Evolutionary conservation across 2,329 filamentous ascomycete genomes (phyloP).

Genomic region (Pestalotiopsis sp.): DNA sequence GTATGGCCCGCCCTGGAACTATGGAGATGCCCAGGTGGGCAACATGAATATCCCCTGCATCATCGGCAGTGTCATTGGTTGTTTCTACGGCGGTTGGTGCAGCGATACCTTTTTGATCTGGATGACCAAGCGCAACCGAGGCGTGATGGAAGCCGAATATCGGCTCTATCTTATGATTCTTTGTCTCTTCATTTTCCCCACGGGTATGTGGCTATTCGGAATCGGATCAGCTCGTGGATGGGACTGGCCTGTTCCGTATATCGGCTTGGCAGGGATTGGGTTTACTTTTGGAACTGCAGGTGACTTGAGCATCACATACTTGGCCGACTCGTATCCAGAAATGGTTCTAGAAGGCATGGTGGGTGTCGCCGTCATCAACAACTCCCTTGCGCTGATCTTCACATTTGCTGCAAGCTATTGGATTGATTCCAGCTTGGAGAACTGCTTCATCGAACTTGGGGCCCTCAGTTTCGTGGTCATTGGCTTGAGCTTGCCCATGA

Average conservation of each 20-base stretch:
- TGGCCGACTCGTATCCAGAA: slow-evolving; percentile 58
- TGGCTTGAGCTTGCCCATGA: slow-evolving; percentile 55
- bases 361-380: slow-evolving; percentile 59
- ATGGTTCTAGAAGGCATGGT: slow-evolving; percentile 63
- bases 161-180: slow-evolving; percentile 54
- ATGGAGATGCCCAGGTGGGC: slow-evolving; percentile 51
- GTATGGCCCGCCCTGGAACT: slow-evolving; percentile 55
- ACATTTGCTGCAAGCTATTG: slow-evolving; percentile 54
- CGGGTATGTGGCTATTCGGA: slow-evolving; percentile 55
- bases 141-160: slow-evolving; percentile 57
- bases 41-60: slow-evolving; percentile 61
- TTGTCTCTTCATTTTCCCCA: slow-evolving; percentile 51
- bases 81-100: slow-evolving; percentile 58
- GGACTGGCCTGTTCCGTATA: slow-evolving; percentile 55
- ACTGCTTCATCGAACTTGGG: slow-evolving; percentile 55
- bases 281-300: slow-evolving; percentile 50
- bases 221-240: slow-evolving; percentile 53
- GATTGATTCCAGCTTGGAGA: slow-evolving; percentile 47
- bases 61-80: slow-evolving; percentile 58
- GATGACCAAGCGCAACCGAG: slow-evolving; percentile 54
- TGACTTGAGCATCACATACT: slow-evolving; percentile 56
- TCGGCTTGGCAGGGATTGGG: slow-evolving; percentile 59
- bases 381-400: slow-evolving; percentile 55
- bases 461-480: slow-evolving; percentile 54
- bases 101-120: slow-evolving; percentile 58